A percentile compares a stretch with the other conserved stretches of the same genome.
phyloP scores from a whole-genome alignment of 768 basidiomycete species.

The Lactarius vividus region DNA sequence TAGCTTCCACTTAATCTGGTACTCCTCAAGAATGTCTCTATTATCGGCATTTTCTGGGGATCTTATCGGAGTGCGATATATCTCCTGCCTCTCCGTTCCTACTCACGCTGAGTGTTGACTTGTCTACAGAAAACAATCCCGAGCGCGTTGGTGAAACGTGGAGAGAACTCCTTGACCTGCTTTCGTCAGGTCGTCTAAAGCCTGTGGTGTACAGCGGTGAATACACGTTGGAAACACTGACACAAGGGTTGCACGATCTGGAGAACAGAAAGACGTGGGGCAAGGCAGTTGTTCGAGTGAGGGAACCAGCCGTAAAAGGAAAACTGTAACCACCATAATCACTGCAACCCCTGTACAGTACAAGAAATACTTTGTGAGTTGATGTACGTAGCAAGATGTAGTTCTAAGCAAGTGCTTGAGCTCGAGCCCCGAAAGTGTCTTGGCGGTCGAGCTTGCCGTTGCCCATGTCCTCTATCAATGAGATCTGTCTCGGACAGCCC shows the following conservation, averaged over 20 bases:
- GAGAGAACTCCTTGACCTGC: constrained; percentile 68
- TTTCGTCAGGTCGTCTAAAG: constrained; percentile 59
- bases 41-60: constrained; percentile 16
- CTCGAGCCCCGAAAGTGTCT: background rate
- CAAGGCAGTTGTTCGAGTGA: constrained; percentile 71
- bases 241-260: constrained; percentile 69
- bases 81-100: background rate
- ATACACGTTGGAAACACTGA: constrained; percentile 64
- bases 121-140: constrained; percentile 57
- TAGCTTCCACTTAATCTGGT: constrained; percentile 73
- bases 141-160: constrained; percentile 65
- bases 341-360: background rate
- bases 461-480: too few species aligned
- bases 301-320: constrained; percentile 45
- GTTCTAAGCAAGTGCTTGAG: background rate
- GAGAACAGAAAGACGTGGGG: constrained; percentile 91
- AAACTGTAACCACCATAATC: constrained; percentile 40
- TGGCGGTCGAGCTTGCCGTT: background rate
- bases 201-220: constrained; percentile 70
- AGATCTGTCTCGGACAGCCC: background rate
- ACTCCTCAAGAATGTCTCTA: constrained; percentile 33
- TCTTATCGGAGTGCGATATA: background rate
- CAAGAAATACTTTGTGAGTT: background rate
- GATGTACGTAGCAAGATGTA: background rate
- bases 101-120: background rate